A percentile compares a stretch with the other conserved stretches of the same genome.
These are phyloP conservation scores for Zasmidium citrigriseum DNA, from an alignment of 2,329 filamentous ascomycete species.

Conservation along the genomic window DNA sequence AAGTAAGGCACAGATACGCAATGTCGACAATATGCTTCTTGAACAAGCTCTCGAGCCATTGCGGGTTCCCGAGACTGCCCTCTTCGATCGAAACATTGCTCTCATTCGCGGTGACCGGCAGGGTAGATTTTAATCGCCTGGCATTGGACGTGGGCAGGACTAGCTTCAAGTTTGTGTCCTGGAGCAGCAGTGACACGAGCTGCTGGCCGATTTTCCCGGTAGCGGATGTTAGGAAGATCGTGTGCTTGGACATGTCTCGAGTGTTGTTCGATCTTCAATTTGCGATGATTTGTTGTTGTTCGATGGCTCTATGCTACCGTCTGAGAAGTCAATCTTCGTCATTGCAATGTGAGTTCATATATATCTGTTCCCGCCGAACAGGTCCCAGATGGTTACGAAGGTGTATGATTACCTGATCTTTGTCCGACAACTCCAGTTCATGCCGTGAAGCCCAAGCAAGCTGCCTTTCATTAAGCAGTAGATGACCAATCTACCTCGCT, in stretches of 20 bases:
- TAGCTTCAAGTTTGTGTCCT: slow-evolving; percentile 14
- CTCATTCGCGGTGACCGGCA: not conserved
- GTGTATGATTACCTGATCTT: no score
- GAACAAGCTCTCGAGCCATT: slow-evolving; percentile 18
- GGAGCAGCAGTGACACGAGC: slow-evolving; percentile 10
- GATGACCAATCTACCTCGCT: not conserved
- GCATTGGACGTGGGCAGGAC: slow-evolving; percentile 20
- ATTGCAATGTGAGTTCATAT: no score
- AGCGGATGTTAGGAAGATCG: slow-evolving; percentile 19
- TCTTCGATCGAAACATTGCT: slow-evolving; percentile 16
- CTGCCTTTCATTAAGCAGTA: not conserved
- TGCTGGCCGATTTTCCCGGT: slow-evolving; percentile 17
- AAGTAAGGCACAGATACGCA: slow-evolving; percentile 18
- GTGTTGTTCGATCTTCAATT: not conserved
- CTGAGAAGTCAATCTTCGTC: no score
- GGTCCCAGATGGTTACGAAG: no score
- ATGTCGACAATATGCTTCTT: slow-evolving; percentile 11
- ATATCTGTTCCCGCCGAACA: no score
- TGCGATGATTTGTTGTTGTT: not conserved
- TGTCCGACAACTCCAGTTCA: no score
- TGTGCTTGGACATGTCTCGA: slow-evolving; percentile 3
- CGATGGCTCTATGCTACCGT: no score
- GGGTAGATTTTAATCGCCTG: slow-evolving; percentile 4
- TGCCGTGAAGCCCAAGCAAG: not conserved
- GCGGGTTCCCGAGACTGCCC: slow-evolving; percentile 15